Evolutionary conservation across 345 rosid species (phyloP).

Genomic region (Ceriops zippeliana): DNA sequence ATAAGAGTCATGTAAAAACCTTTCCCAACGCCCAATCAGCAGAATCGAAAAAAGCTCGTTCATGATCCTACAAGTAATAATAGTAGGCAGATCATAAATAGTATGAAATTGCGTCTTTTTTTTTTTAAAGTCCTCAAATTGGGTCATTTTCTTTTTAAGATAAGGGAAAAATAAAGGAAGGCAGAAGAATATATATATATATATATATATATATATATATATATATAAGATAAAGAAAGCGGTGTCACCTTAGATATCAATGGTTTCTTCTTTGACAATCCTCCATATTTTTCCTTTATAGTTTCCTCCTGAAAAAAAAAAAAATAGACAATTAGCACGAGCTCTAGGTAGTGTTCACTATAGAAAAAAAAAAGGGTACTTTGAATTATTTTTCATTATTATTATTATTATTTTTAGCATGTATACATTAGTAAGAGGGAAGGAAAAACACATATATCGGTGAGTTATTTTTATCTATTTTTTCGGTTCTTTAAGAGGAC

Average conservation of each 20-base stretch:
- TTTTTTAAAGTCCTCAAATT: no score
- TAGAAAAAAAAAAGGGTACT: no score
- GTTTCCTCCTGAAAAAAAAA: constrained; percentile 46
- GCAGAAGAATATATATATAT: not conserved
- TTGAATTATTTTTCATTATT: no score
- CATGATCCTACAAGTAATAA: constrained; percentile 59
- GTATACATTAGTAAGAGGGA: no score
- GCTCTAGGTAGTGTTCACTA: no score
- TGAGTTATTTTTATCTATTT: no score
- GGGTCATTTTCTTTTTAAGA: no score
- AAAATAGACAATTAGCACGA: no score
- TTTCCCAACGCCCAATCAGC: constrained; percentile 96
- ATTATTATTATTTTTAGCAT: no score
- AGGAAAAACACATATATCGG: no score
- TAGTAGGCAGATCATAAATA: not conserved
- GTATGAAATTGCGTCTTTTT: no score
- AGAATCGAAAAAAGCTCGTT: constrained; percentile 82
- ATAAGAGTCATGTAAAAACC: constrained; percentile 31
- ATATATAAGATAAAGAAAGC: not conserved
- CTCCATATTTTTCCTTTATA: constrained; percentile 72
- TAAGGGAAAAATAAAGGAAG: not conserved
- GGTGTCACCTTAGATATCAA: constrained; percentile 65
- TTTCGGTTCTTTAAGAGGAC: no score
- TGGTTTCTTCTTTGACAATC: constrained; percentile 65
- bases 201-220: not conserved